Evolutionary conservation across 1,284 basidiomycete species (phyloP), one percentile per base, ranked within the genome.

Genomic region (Cutaneotrichosporon mucoides): DNA sequence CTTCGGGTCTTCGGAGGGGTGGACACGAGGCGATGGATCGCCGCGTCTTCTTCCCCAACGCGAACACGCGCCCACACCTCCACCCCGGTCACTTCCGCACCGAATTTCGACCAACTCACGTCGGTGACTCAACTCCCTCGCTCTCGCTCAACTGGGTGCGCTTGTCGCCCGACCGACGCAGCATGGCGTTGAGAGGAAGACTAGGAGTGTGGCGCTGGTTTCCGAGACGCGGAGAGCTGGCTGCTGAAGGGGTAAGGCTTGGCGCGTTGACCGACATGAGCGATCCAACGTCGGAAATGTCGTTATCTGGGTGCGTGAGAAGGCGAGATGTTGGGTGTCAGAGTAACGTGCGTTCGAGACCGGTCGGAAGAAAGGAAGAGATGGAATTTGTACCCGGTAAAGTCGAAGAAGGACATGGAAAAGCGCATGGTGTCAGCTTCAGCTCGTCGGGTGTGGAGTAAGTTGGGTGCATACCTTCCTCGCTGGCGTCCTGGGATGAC

Each of bases 401-500:
- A 24, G 24, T 24, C 24, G 24, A 24, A 24, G 24, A 24, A 24
- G 24, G 24, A 24, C 24, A 24, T 24, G 24, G 24, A 24, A 24
- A 24, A 24, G 24, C 24, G 24, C 24, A 24, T 24, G 24, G 24
- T 24, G 24, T 24, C 24, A 24, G 24, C 24, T 24, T 24, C 24
- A 24, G 24, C 3, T 24, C 24, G 24, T 24, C 24, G 24, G 24
- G 24, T 24, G 24, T 24, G 24, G 24, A 24, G 24, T 24, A 24
- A 24, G 24, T 24, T 24, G n/a, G 16, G 16, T 13, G 44, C 72
- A 65, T 58, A 76, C 74, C 76, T 60, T 78, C 76, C 53, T 76
- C 76, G 56, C 75, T 76, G 8, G 76, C 76, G 64, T 78, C 75
- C 63, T 71, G 66, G 34, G 75, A 76, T 50, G 72, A 73, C 35